These are phyloP conservation scores for Friedmanniomyces simplex DNA, from an alignment of 495 filamentous ascomycete species.

Conservation along the genomic window DNA sequence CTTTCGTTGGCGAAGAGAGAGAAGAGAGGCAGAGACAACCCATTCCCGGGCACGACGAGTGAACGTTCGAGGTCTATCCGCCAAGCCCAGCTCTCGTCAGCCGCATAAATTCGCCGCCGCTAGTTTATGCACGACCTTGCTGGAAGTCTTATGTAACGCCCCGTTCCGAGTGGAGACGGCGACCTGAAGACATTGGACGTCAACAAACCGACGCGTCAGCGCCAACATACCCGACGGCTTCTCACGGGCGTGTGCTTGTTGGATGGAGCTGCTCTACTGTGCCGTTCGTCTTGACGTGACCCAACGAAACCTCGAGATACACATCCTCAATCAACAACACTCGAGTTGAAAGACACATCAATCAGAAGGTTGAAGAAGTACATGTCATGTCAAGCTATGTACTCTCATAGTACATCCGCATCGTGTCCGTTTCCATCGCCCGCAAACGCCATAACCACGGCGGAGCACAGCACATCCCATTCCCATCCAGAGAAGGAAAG, in stretches of 20 bases:
- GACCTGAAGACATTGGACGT: background rate
- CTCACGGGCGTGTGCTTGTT: too few relatives aligned
- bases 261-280: too few relatives aligned
- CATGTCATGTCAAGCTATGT: conserved; percentile 16
- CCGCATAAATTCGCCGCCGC: too few relatives aligned
- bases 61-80: background rate
- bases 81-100: too few relatives aligned
- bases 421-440: conserved; percentile 4
- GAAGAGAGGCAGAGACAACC: background rate
- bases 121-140: too few relatives aligned
- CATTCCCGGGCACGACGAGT: too few relatives aligned
- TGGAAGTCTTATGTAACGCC: background rate
- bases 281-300: too few relatives aligned
- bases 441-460: background rate
- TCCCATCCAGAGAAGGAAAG: background rate
- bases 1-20: too few relatives aligned
- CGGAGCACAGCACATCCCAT: too few relatives aligned
- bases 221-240: too few relatives aligned
- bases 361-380: too few relatives aligned
- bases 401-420: conserved; percentile 16
- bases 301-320: background rate
- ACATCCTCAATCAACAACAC: background rate
- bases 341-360: too few relatives aligned
- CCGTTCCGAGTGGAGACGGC: background rate
- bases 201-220: background rate